Conservation (phyloP, 805 yeast genomes). For the Wickerhamiella cacticola region DNA sequence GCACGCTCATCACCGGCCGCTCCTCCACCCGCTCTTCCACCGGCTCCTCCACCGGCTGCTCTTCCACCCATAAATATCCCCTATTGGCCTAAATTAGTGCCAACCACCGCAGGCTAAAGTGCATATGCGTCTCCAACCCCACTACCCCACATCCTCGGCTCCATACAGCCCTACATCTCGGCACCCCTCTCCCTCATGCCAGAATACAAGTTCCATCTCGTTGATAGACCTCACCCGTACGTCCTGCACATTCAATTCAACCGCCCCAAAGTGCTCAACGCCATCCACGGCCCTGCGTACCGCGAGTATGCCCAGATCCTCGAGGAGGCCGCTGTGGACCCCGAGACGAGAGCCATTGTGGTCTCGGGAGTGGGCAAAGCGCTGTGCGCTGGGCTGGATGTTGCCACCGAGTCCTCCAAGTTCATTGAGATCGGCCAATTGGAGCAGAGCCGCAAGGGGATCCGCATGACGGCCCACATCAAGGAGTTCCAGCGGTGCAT, state of each 20-base stretch:
- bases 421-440: constrained; percentile 16
- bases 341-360: constrained; percentile 42
- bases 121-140: too few species aligned
- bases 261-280: constrained; percentile 48
- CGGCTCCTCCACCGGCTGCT: too few species aligned
- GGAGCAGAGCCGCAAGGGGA: constrained; percentile 25
- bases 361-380: constrained; percentile 45
- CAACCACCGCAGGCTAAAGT: too few species aligned
- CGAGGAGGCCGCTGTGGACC: constrained; percentile 33
- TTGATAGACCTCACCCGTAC: constrained; percentile 36
- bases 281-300: constrained; percentile 46
- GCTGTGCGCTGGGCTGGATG: constrained; percentile 56
- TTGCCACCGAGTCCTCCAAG: constrained; percentile 27
- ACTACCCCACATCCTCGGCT: background rate
- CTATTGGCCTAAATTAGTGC: too few species aligned
- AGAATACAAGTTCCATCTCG: constrained; percentile 35
- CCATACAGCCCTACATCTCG: too few species aligned
- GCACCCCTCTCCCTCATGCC: background rate
- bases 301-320: constrained; percentile 42
- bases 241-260: constrained; percentile 49
- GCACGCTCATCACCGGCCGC: too few species aligned
- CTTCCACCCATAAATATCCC: too few species aligned
- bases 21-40: too few species aligned
- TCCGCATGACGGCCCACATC: constrained; percentile 32
- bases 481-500: constrained; percentile 49